phyloP scores from a whole-genome alignment of 2,329 filamentous ascomycete genomes.

The Cladosporium sp. region DNA sequence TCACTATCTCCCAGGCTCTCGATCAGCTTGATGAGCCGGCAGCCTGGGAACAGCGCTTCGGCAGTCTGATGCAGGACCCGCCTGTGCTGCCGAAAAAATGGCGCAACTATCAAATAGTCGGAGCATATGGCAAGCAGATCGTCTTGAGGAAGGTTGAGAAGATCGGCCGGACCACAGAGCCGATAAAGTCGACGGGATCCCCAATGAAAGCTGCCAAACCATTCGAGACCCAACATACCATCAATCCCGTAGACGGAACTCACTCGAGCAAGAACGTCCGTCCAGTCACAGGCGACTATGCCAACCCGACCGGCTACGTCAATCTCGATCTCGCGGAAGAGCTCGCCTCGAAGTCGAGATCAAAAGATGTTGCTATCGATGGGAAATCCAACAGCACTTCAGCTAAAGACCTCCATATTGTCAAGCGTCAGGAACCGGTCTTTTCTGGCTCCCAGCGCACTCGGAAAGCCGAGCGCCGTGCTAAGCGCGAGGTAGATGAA shows the following conservation, averaged over 20 bases:
- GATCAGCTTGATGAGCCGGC: constrained; percentile 58
- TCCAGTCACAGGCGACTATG: constrained; percentile 53
- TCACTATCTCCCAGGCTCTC: constrained; percentile 59
- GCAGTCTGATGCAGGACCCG: constrained; percentile 49
- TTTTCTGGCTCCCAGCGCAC: constrained; percentile 39
- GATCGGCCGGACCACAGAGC: background rate
- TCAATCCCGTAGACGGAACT: constrained; percentile 57
- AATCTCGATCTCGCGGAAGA: constrained; percentile 49
- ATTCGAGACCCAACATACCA: background rate
- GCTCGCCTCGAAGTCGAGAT: constrained; percentile 15
- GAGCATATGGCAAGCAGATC: constrained; percentile 59
- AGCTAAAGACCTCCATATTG: constrained; percentile 8
- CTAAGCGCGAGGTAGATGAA: constrained; percentile 5
- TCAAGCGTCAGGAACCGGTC: constrained; percentile 45
- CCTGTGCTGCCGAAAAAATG: too few species aligned
- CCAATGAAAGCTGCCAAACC: background rate
- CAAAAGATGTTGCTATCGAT: background rate
- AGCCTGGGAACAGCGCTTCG: constrained; percentile 63
- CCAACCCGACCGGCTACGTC: constrained; percentile 62
- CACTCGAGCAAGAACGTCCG: constrained; percentile 32
- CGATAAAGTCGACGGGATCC: background rate
- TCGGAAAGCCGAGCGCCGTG: constrained; percentile 26
- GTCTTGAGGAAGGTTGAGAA: constrained; percentile 60
- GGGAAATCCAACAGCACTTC: too few species aligned
- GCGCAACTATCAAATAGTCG: constrained; percentile 61